Conservation (phyloP, 805 yeast species). For the Debaryomyces maramus region DNA sequence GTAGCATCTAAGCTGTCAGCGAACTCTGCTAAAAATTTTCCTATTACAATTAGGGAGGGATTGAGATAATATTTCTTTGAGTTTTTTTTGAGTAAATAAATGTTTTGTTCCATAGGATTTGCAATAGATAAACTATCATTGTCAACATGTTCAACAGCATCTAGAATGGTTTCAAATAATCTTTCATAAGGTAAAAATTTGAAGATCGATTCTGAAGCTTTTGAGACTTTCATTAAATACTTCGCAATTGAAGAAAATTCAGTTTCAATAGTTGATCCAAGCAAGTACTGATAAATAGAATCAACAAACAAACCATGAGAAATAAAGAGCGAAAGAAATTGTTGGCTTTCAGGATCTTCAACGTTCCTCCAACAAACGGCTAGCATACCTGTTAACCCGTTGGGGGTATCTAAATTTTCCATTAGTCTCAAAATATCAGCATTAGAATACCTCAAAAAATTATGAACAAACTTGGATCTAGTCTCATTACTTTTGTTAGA, state of each 20-base stretch:
- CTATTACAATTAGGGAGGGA: constrained; percentile 11
- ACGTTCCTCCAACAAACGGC: constrained; percentile 16
- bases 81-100: constrained; percentile 24
- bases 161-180: constrained; percentile 21
- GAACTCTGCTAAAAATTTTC: constrained; percentile 13
- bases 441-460: constrained; percentile 6
- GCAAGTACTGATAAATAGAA: constrained; percentile 14
- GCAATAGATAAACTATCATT: constrained; percentile 40
- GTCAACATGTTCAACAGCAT: constrained; percentile 13
- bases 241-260: constrained; percentile 14
- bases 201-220: not conserved
- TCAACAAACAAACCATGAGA: constrained; percentile 7
- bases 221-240: constrained; percentile 4
- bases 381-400: constrained; percentile 1
- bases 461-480: constrained; percentile 15
- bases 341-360: constrained; percentile 7
- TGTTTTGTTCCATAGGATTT: constrained; percentile 46
- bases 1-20: not conserved
- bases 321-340: constrained; percentile 10
- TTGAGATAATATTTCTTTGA: constrained; percentile 3
- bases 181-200: constrained; percentile 18
- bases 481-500: constrained; percentile 8
- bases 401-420: not conserved
- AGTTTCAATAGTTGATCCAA: constrained; percentile 2
- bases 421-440: constrained; percentile 1